A percentile compares a stretch with the other conserved stretches of the same genome.
phyloP scores from a whole-genome alignment of 2,329 filamentous ascomycete genomes.

The Hymenoscyphus linearis region DNA sequence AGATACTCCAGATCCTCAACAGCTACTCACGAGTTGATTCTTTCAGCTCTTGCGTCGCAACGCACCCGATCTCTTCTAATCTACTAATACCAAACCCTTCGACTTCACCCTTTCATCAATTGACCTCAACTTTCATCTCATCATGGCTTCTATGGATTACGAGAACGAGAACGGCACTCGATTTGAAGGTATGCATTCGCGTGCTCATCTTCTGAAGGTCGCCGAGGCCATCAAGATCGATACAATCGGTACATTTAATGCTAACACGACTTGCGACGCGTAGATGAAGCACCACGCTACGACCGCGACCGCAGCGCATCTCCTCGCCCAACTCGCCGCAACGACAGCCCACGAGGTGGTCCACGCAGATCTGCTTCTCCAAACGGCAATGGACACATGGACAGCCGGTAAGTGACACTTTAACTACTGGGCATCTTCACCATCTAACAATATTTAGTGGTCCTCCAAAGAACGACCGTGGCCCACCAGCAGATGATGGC shows the following conservation, averaged over 20 bases:
- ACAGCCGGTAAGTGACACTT: constrained; percentile 37
- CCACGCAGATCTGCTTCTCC: constrained; percentile 61
- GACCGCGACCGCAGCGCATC: constrained; percentile 64
- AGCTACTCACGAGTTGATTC: constrained; percentile 2
- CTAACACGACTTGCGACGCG: constrained; percentile 21
- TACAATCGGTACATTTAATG: constrained; percentile 3
- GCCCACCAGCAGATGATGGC: constrained; percentile 60
- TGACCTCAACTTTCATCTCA: constrained; percentile 18
- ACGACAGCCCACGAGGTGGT: constrained; percentile 50
- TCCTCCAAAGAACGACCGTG: constrained; percentile 48
- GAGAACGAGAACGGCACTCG: constrained; percentile 61
- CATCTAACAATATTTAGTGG: constrained; percentile 30
- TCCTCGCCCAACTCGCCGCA: constrained; percentile 51
- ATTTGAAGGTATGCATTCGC: constrained; percentile 52
- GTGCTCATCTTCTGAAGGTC: background rate
- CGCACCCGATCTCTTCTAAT: background rate
- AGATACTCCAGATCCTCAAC: constrained; percentile 7
- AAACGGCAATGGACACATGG: constrained; percentile 44
- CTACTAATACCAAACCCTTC: background rate
- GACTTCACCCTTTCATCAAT: constrained; percentile 5
- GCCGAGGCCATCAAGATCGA: background rate
- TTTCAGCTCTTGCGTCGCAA: constrained; percentile 1
- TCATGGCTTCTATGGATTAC: constrained; percentile 61
- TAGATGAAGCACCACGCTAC: constrained; percentile 61
- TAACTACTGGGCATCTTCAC: background rate